A percentile compares a stretch with the other conserved stretches of the same genome.
Conservation (phyloP, 2,329 filamentous ascomycete genomes). For the Lomentospora prolificans region DNA sequence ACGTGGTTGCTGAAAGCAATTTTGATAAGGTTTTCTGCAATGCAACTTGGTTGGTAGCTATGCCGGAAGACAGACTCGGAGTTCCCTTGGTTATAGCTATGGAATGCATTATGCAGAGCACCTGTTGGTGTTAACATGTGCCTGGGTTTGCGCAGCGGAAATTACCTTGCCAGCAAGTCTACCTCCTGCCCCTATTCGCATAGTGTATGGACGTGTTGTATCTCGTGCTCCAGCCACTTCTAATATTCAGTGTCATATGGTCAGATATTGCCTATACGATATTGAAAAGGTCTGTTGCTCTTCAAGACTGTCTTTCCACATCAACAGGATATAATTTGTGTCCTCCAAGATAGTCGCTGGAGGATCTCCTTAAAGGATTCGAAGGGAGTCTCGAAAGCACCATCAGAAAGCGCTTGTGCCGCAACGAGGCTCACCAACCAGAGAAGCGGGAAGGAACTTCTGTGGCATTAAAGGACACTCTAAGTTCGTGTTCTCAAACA, state of each 20-base stretch:
- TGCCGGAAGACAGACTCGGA: neutral
- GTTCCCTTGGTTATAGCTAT: neutral
- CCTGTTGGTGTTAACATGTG: neutral
- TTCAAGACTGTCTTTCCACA: neutral
- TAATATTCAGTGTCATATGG: neutral
- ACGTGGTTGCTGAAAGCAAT: neutral
- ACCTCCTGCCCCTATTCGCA: neutral
- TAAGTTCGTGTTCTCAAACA: neutral
- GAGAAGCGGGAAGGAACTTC: neutral
- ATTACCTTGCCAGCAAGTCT: neutral
- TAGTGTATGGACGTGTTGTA: neutral
- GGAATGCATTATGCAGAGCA: neutral
- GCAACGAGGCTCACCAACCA: neutral
- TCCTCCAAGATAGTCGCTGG: neutral
- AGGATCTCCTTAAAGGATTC: neutral
- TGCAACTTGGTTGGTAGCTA: neutral
- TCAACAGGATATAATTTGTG: neutral
- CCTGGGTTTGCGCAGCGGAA: neutral
- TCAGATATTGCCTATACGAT: neutral
- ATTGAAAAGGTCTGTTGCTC: neutral
- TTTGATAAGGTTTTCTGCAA: neutral
- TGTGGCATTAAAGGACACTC: neutral
- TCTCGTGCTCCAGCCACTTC: neutral
- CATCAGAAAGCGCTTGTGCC: neutral
- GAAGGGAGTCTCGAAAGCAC: neutral